Base-by-base conservation (phyloP, 345 rosid genomes). In the Luvunga scandens region DNA sequence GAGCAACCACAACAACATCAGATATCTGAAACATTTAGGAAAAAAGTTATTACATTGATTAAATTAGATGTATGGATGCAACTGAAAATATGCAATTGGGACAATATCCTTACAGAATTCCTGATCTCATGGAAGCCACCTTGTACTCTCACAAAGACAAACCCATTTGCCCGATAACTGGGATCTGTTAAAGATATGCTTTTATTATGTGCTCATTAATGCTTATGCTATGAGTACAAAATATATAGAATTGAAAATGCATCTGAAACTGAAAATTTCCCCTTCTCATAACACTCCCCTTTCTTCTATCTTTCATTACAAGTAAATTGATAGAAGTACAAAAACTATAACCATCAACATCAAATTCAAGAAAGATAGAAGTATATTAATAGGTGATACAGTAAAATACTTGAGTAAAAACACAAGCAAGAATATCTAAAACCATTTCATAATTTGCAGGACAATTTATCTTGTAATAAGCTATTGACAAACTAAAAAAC, bases 51-150 rank as follows among this genome's bases (percentile, higher is more conserved):
- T 55, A 57, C 25, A 27, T 71, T 69, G 63, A 76, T 30, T 9
- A 77, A 65, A 71, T 34, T 72, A 66, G 22, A 67, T 34, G 27
- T 14, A 63, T 5, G 27, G 22, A 10, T 67, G 14, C 19, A 68
- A 59, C 62, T 66, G 22, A 34, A 75, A 76, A n/a, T 25, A 24
- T 4, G 19, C 42, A 60, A 61, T 38, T 25, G 25, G 19, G 78
- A 53, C 24, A 57, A 33, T 62, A 78, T 79, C 64, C 95, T 85
- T 83, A 96, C 99, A 91, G 99, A 89, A 78, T 91, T 96, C 88
- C 98, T 87, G 69, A 96, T 96, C 88, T 96, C 98, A 80, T 94
- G 98, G 75, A 96, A 96, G 82, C 98, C 99, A 24, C 99, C 99
- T 90, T 91, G 99, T 87, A 94, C 91, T 81, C 97, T 89, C 56